Conservation (phyloP, 192 early-diverging fungal genomes). For the Linnemannia zychae region DNA sequence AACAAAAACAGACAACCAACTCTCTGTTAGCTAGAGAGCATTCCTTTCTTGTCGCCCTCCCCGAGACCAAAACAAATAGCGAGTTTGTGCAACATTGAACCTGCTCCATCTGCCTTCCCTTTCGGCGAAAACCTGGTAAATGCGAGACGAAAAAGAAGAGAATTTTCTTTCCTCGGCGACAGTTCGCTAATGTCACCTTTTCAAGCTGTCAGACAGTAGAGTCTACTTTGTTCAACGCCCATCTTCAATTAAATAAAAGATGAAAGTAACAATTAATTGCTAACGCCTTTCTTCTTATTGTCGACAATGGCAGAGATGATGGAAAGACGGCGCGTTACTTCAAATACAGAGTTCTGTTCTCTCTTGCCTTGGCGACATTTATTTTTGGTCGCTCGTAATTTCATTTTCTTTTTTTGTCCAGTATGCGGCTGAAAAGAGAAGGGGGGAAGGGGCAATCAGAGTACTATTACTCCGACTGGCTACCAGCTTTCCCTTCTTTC, state of each 20-base stretch:
- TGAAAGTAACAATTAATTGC: not conserved
- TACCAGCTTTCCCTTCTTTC: no score
- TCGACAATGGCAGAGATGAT: not conserved
- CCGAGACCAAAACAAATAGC: not conserved
- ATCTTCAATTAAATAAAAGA: not conserved
- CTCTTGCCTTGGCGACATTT: not conserved
- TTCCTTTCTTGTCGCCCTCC: not conserved
- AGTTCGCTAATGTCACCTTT: not conserved
- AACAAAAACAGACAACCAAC: not conserved
- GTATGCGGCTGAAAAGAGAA: not conserved
- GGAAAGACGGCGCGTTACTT: not conserved
- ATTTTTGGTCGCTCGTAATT: constrained; percentile 5
- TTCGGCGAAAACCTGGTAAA: not conserved
- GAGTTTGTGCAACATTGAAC: not conserved
- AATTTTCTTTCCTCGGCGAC: not conserved
- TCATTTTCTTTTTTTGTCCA: not conserved
- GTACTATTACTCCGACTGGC: not conserved
- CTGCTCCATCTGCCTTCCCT: not conserved
- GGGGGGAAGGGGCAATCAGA: not conserved
- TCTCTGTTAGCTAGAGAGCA: not conserved
- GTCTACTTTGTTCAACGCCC: not conserved
- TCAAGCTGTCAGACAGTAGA: not conserved
- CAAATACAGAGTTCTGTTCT: not conserved
- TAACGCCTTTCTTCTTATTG: not conserved
- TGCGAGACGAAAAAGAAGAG: not conserved